These are phyloP conservation scores for Trichoderma polysporum DNA, from an alignment of 2,329 filamentous ascomycete species.

Conservation along the genomic window DNA sequence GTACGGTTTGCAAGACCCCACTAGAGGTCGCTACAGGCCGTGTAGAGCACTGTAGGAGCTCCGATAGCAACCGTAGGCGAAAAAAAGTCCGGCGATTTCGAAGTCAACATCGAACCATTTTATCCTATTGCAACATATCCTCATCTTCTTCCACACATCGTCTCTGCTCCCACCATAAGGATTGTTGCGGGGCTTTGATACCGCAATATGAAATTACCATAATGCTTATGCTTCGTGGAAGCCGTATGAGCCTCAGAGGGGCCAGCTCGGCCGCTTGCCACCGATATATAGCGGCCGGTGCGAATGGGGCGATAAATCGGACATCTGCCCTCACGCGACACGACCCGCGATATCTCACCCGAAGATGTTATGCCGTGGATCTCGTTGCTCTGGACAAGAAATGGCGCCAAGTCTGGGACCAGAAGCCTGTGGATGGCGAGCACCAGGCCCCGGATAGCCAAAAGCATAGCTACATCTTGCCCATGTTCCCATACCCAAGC, in stretches of 20 bases:
- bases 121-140: neutral
- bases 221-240: conserved; percentile 34
- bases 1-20: neutral
- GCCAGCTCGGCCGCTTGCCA: conserved; percentile 19
- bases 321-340: conserved; percentile 12
- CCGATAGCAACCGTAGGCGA: conserved; percentile 1
- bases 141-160: neutral
- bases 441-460: conserved; percentile 25
- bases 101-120: conserved; percentile 13
- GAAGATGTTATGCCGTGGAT: conserved; percentile 46
- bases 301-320: neutral
- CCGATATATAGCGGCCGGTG: neutral
- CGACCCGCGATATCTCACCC: conserved; percentile 17
- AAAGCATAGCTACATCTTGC: conserved; percentile 66
- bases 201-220: conserved; percentile 27
- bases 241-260: conserved; percentile 27
- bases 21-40: neutral
- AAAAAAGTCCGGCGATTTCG: conserved; percentile 1
- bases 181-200: neutral
- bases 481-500: conserved; percentile 94
- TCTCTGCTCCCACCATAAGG: neutral
- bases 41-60: neutral
- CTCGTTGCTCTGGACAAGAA: conserved; percentile 48
- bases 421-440: conserved; percentile 21
- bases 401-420: conserved; percentile 51